Conservation (phyloP, 2,329 filamentous ascomycete species). For the Elsinoe arachidis region DNA sequence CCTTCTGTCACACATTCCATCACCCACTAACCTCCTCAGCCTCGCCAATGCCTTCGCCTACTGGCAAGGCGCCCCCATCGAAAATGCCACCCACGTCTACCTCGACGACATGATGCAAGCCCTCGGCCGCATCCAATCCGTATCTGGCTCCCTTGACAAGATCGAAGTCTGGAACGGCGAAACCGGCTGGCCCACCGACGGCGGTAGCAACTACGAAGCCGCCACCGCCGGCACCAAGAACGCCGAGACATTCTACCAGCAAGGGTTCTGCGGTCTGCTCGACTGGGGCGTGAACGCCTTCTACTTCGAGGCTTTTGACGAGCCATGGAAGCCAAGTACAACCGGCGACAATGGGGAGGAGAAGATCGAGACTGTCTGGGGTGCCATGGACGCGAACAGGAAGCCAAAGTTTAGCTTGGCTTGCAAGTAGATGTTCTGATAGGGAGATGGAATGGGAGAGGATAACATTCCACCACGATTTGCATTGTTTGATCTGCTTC, state of each 20-base stretch:
- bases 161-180: slow-evolving; percentile 63
- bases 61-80: slow-evolving; percentile 57
- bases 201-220: slow-evolving; percentile 52
- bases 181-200: slow-evolving; percentile 56
- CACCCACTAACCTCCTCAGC: slow-evolving; percentile 21
- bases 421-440: slow-evolving; percentile 30
- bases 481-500: not conserved
- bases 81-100: slow-evolving; percentile 53
- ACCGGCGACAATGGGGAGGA: slow-evolving; percentile 54
- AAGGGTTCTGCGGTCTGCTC: slow-evolving; percentile 55
- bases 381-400: slow-evolving; percentile 54
- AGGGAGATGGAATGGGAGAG: not conserved
- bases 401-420: slow-evolving; percentile 47
- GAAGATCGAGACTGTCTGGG: slow-evolving; percentile 61
- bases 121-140: slow-evolving; percentile 51
- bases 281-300: slow-evolving; percentile 61
- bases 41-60: slow-evolving; percentile 64
- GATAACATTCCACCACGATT: not conserved
- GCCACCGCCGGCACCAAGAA: slow-evolving; percentile 53
- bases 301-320: slow-evolving; percentile 66
- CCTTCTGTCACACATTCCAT: not conserved
- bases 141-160: slow-evolving; percentile 45
- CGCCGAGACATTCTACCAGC: slow-evolving; percentile 52
- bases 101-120: slow-evolving; percentile 60
- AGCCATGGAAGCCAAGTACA: slow-evolving; percentile 58